Evolutionary conservation across 352 stramenopile species (phyloP).

Genomic region (Phytopythium ostracodes): DNA sequence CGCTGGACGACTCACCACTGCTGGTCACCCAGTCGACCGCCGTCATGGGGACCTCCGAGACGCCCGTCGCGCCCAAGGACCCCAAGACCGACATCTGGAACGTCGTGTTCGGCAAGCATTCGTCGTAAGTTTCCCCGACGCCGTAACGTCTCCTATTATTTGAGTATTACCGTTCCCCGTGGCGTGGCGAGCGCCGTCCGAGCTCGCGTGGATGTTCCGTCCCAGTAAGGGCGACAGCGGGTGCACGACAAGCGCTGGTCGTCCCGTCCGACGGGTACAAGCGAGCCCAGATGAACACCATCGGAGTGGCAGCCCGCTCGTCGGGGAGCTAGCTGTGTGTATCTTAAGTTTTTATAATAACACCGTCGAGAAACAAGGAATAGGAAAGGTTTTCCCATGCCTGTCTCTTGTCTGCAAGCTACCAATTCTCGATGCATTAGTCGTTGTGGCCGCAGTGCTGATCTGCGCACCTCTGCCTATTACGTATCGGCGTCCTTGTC

Average conservation of each 20-base stretch:
- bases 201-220: neutral
- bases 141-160: neutral
- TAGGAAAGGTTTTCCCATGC: too few relatives aligned
- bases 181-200: neutral
- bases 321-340: neutral
- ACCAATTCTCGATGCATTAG: too few relatives aligned
- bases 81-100: constrained; percentile 48
- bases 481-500: constrained; percentile 19
- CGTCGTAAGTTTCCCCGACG: constrained; percentile 7
- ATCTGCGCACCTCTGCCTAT: too few relatives aligned
- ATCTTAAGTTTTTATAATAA: neutral
- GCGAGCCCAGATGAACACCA: neutral
- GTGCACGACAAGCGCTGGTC: neutral
- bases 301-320: neutral
- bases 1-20: constrained; percentile 49
- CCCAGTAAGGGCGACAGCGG: neutral
- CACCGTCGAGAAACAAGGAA: neutral
- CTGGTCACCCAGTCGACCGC: constrained; percentile 26
- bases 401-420: too few relatives aligned
- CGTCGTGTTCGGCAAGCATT: constrained; percentile 38
- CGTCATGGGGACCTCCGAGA: neutral
- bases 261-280: too few relatives aligned
- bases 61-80: constrained; percentile 13
- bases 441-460: too few relatives aligned
- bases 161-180: neutral